phyloP scores from a whole-genome alignment of 2,329 filamentous ascomycete genomes.

The Ceratocystis variospora region DNA sequence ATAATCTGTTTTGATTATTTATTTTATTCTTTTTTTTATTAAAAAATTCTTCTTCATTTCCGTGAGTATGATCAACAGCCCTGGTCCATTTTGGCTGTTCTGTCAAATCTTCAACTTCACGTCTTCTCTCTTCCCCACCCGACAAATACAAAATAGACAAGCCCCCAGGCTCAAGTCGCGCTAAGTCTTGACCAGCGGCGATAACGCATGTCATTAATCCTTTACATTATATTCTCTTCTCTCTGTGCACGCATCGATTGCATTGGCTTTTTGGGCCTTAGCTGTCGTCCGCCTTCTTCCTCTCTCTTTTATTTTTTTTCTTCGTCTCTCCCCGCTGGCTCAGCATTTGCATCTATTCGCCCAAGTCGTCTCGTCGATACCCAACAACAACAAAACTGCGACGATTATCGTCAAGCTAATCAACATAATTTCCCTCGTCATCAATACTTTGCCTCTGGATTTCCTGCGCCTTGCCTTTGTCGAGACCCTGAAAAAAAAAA shows the following conservation, averaged over 20 bases:
- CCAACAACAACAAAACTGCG: neutral
- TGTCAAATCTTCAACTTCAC: neutral
- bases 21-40: neutral
- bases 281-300: neutral
- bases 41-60: neutral
- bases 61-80: too few species aligned
- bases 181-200: neutral
- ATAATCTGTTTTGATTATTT: neutral
- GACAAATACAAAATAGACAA: neutral
- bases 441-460: neutral
- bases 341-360: neutral
- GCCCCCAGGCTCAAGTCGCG: neutral
- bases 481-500: neutral
- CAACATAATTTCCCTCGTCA: too few species aligned
- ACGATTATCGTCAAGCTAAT: neutral
- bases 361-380: neutral
- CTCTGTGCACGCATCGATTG: neutral
- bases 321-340: too few species aligned
- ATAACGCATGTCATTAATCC: constrained; percentile 10
- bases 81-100: too few species aligned
- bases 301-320: neutral
- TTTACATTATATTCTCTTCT: constrained; percentile 2
- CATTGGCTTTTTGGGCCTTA: neutral
- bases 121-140: neutral
- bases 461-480: neutral